Evolutionary conservation across 192 early-diverging fungal genomes (phyloP), one percentile per base, ranked within the genome.

Genomic region (Rhizophagus clarus): DNA sequence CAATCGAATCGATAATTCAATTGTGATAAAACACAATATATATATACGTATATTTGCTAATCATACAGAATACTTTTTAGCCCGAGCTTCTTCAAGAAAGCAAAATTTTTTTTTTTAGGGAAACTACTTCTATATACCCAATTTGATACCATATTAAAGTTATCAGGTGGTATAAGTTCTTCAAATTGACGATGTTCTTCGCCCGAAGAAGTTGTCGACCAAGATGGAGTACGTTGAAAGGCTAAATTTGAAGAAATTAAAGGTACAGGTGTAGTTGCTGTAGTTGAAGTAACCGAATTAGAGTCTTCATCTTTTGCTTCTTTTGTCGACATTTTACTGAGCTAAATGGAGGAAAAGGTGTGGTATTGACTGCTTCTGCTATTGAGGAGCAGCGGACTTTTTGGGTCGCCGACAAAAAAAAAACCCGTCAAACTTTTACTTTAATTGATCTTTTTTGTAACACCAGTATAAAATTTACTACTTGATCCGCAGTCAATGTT

Each of bases 121-220:
- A 95, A 96, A 32, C 95, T 96, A 62, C 94, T 94, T 69, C 98
- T 89, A 82, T 98, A 99, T n/a, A 99, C 92, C 73, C 94, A 93
- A 9, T 92, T 92, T 42, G 93, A 92, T 26, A 99, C 97, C 96
- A 98, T 97, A 72, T 92, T 93, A 85, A 99, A 97, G 90, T 98
- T 98, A 72, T 95, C 91, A 1, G 96, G 95, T 12, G 97, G 97
- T 64, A 96, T 92, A 24, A 97, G 70, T 9, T 91, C 88, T n/a
- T 89, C 88, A 68, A 86, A 90, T 1, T 83, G 69, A 3, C 77
- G 64, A 0, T 81, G 81, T 47, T 91, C 89, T 29, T 86, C 85
- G 11, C 76, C 76, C 42, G 77, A 60, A 31, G 66, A 69, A 28
- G 37, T 40, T 40, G 77, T 49, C 2, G 66, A 31, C 77, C 77